Conservation (phyloP, 1,284 basidiomycete species). For the Ceratobasidium sp. region DNA sequence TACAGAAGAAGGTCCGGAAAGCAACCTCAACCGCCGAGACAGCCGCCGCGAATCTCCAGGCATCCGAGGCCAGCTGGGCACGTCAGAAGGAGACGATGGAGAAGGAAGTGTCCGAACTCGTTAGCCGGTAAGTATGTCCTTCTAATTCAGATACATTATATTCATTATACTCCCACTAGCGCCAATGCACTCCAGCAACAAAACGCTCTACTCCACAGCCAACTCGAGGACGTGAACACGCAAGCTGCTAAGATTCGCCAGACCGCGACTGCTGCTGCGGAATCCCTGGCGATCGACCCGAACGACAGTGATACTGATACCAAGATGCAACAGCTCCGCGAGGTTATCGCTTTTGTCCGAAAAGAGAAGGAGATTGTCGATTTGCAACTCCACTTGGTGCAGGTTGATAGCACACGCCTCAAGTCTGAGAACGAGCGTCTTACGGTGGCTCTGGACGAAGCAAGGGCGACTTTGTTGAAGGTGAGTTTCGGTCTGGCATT, state of each 20-base stretch:
- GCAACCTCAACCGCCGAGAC: constrained; percentile 69
- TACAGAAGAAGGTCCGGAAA: constrained; percentile 62
- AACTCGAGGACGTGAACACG: constrained; percentile 83
- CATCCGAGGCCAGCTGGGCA: constrained; percentile 80
- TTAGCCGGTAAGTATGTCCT: constrained; percentile 60
- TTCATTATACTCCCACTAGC: constrained; percentile 51
- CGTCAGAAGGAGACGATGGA: constrained; percentile 77
- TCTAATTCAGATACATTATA: neutral
- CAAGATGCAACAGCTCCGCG: constrained; percentile 73
- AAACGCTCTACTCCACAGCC: constrained; percentile 80
- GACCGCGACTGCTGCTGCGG: constrained; percentile 59
- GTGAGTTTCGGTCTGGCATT: constrained; percentile 42
- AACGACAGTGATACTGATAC: constrained; percentile 56
- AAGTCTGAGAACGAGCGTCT: constrained; percentile 80
- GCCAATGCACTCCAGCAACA: constrained; percentile 78
- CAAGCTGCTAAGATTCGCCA: constrained; percentile 80
- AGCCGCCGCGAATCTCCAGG: constrained; percentile 69
- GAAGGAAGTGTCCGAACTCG: constrained; percentile 76
- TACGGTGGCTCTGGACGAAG: constrained; percentile 71
- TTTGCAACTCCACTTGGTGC: constrained; percentile 82
- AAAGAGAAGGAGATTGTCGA: constrained; percentile 92
- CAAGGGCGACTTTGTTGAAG: constrained; percentile 65
- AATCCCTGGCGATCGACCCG: constrained; percentile 47
- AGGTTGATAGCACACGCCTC: constrained; percentile 80
- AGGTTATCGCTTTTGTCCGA: constrained; percentile 81